Base-by-base conservation (phyloP, 208 protist species). In the Acanthamoeba castellanii region DNA sequence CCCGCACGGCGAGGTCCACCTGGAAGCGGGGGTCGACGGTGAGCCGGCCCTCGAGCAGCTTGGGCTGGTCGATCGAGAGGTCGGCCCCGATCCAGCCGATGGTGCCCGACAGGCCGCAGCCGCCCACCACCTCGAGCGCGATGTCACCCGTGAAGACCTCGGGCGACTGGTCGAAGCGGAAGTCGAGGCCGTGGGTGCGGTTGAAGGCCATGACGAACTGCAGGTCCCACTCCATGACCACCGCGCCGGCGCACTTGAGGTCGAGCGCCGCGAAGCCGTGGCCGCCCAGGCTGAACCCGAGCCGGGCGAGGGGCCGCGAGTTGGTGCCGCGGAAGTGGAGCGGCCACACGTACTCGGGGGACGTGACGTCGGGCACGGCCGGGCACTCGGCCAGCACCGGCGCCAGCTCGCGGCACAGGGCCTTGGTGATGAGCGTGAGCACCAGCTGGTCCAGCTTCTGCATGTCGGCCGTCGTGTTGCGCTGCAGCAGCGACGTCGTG, bases 361-460 rank as follows among this genome's bases (percentile, higher is more conserved):
- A 30, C 66, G 57, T 45, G 42, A 45, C 42, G 42, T 18, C 25
- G 78, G 61, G 90, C 22, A 64, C 68, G 16, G 68, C 9, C 45
- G 90, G 61, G 70, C 61, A 76, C 47, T 8, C 30, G 6, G 16
- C 68, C 6, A 82, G 50, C 90, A 94, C 11, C 7, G 27, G 6
- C 64, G 45, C 72, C 45, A 94, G 47, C 50, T 50, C 68, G 25
- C 14, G 27, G 68, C 68, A 84, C 30, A 94, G 42, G 13, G 45
- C 90, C 16, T 82, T n/a, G 70, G 90, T 94, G 68, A 94, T 57
- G 9, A 82, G 27, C 37, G 84, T n/a, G 30, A 94, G 68, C 70
- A 94, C 70, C 6, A 94, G 42, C 68, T 82, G 45, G 6, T 94
- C 90, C 25, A 94, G 13, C 52, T 20, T n/a, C 68, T 59, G 5